Base-by-base conservation (phyloP, 805 yeast species). In the Barnettozyma vustinii region DNA sequence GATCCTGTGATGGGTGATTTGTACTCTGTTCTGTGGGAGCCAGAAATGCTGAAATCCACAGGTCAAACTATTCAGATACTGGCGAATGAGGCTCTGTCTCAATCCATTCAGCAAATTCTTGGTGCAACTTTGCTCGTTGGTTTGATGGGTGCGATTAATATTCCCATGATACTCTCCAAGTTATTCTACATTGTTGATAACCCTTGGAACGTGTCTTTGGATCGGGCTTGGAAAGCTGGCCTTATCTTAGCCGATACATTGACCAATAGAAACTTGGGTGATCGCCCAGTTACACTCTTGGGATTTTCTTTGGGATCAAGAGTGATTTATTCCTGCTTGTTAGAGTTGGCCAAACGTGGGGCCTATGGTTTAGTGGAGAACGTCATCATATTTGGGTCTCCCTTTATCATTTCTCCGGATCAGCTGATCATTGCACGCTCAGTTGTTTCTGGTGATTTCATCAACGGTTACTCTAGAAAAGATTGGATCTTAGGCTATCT, bases 1-100 rank as follows among this genome's bases (percentile, higher is more conserved):
- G 99, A 95, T 62, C 99, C 99, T 0, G 88, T 92, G 0, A 90
- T 92, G 92, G 99, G 99, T 16, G 99, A 94, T 64, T 69, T 94
- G 56, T 87, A 85, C 58, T 89, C 98, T 0, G 72, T 94, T 8
- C 70, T 87, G 43, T 94, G 99, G 99, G 99, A 94, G 66, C 99
- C 99, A 0, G 99, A 94, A 56, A 88, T 94, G 94, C 80, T 94
- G 59, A 84, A 81, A 53, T 86, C 96, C 48, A 89, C 87, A 79
- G 99, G 99, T 63, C 97, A 94, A 66, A 94, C 99, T 0, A 92
- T 94, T 54, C 80, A 81, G 53, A 91, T 94, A 58, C 74, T 94
- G 49, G 99, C 99, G 0, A 86, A 92, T 37, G 99, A 94, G 67
- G 92, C 95, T 0, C 73, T 95, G 47, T 81, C 96, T 0, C 94